Evolutionary conservation across 768 basidiomycete genomes (phyloP).

Genomic region (Termitomyces sp.): DNA sequence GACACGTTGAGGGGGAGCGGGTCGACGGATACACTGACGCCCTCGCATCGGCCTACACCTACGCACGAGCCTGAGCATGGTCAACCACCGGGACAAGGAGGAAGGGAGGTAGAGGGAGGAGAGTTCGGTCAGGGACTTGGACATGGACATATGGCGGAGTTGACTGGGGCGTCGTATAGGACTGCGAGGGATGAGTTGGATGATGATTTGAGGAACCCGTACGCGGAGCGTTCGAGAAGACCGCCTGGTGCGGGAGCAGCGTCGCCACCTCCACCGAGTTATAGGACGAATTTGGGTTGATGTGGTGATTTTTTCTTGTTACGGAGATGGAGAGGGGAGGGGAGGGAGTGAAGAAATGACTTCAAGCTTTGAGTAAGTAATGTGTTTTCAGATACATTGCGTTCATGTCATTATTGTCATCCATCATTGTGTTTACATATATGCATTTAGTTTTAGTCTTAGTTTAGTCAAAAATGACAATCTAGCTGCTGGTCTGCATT

Average conservation of each 20-base stretch:
- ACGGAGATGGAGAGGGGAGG: too few species aligned
- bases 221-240: not conserved
- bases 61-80: too few species aligned
- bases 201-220: not conserved
- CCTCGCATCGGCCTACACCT: not conserved
- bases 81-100: too few species aligned
- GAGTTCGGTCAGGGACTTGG: not conserved
- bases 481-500: not conserved
- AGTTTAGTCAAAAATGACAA: not conserved
- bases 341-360: too few species aligned
- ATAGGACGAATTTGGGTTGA: slow-evolving; percentile 3
- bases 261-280: slow-evolving; percentile 12
- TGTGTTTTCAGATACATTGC: too few species aligned
- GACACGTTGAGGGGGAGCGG: not conserved
- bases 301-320: too few species aligned
- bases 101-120: not conserved
- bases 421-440: too few species aligned
- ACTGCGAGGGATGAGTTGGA: slow-evolving; percentile 17
- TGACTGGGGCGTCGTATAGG: slow-evolving; percentile 18
- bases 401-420: too few species aligned
- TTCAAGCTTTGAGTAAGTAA: too few species aligned
- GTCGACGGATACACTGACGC: not conserved
- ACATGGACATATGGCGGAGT: slow-evolving; percentile 19
- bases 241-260: not conserved
- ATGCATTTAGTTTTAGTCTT: too few species aligned